These are phyloP conservation scores for Talaromyces albobiverticillius DNA, from an alignment of 2,329 filamentous ascomycete genomes.

Conservation along the genomic window DNA sequence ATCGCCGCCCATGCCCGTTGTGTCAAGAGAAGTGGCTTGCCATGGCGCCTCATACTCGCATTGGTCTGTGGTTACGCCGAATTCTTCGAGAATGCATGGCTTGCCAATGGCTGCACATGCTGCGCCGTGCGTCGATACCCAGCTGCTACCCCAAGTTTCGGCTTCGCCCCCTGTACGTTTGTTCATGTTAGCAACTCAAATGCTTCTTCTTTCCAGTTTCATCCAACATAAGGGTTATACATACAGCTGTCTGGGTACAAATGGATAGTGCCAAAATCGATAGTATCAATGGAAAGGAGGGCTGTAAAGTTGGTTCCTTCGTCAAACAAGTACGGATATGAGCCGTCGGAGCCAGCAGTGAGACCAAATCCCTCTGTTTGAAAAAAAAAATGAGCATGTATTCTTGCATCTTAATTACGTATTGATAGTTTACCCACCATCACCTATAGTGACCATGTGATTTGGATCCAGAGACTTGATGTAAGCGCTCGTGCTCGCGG, in stretches of 20 bases:
- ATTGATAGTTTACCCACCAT: constrained; percentile 30
- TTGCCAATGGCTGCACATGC: constrained; percentile 37
- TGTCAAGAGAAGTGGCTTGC: constrained; percentile 33
- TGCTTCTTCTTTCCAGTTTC: no score
- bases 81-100: constrained; percentile 42
- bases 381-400: background rate
- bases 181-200: no score
- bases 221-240: background rate
- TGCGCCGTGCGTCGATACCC: constrained; percentile 47
- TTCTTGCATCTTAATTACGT: background rate
- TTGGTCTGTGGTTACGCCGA: constrained; percentile 30
- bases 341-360: constrained; percentile 44
- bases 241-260: constrained; percentile 49
- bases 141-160: constrained; percentile 45
- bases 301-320: constrained; percentile 54
- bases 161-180: constrained; percentile 29
- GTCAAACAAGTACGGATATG: constrained; percentile 51
- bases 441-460: constrained; percentile 63
- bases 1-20: constrained; percentile 34
- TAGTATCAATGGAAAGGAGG: constrained; percentile 51
- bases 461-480: constrained; percentile 61
- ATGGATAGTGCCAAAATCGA: constrained; percentile 58
- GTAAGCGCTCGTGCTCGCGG: constrained; percentile 55
- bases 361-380: constrained; percentile 56
- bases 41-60: constrained; percentile 30